phyloP scores from a whole-genome alignment of 331 rosid species.

The Rhamnella rubrinervis region DNA sequence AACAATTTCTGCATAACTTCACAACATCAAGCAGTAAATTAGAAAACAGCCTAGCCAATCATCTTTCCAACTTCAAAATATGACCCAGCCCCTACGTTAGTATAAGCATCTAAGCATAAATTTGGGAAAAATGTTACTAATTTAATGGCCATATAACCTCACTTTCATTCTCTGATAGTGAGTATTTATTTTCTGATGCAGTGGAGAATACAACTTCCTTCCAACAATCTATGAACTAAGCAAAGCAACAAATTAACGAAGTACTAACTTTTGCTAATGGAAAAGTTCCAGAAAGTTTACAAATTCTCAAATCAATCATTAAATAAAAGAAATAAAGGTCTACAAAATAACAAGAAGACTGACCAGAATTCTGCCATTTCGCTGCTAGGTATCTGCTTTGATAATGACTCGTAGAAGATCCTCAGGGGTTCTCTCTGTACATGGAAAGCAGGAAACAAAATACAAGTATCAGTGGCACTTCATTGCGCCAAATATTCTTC shows the following conservation, averaged over 20 bases:
- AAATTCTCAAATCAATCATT: background rate
- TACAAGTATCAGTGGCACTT: constrained; percentile 22
- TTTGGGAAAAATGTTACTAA: background rate
- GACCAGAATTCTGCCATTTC: constrained; percentile 95
- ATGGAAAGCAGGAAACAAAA: constrained; percentile 18
- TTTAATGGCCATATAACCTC: background rate
- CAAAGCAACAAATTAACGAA: constrained; percentile 2
- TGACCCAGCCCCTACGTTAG: background rate
- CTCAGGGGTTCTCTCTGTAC: constrained; percentile 95
- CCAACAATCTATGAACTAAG: background rate
- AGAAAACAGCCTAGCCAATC: background rate
- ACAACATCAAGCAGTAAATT: background rate
- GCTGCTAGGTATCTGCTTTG: constrained; percentile 79
- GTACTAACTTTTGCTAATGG: background rate
- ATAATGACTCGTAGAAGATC: constrained; percentile 74
- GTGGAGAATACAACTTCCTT: background rate
- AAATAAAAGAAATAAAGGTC: constrained; percentile 1
- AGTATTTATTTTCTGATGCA: too few relatives aligned
- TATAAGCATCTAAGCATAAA: background rate
- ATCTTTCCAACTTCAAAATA: background rate
- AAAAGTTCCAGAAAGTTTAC: background rate
- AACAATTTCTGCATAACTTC: background rate
- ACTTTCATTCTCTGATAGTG: background rate
- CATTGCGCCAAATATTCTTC: constrained; percentile 14
- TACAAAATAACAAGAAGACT: constrained; percentile 22